Percentiles rank a stretch among this genome's conserved stretches.
Evolutionary conservation across 2,329 filamentous ascomycete species (phyloP).

Genomic region (Ophiocordyceps camponoti-leonardi): DNA sequence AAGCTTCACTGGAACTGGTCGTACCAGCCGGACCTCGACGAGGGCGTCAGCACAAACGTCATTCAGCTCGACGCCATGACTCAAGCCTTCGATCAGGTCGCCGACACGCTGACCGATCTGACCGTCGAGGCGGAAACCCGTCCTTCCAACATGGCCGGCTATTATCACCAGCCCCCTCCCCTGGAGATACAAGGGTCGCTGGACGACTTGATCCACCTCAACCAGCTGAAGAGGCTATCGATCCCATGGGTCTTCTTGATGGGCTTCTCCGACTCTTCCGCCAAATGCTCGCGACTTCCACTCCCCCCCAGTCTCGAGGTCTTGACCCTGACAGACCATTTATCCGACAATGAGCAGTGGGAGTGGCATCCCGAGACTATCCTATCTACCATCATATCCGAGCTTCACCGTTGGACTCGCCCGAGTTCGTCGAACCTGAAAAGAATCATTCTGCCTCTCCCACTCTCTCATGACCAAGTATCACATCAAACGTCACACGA

Average conservation of each 20-base stretch:
- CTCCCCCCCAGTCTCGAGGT: neutral
- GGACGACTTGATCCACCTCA: neutral
- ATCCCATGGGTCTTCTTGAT: slow-evolving; percentile 1
- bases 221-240: neutral
- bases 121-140: neutral
- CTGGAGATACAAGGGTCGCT: neutral
- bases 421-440: neutral
- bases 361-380: neutral
- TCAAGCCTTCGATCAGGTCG: neutral
- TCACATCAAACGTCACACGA: neutral
- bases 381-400: neutral
- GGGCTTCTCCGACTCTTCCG: slow-evolving; percentile 1
- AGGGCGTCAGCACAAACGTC: neutral
- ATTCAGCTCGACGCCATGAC: neutral
- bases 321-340: neutral
- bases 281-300: neutral
- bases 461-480: neutral
- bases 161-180: neutral
- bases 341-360: neutral
- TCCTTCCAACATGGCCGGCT: neutral
- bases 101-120: neutral
- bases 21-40: neutral
- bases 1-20: neutral
- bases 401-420: neutral
- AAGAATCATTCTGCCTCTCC: neutral